Conservation (phyloP, 1,284 basidiomycete species). For the Irpex sp. region DNA sequence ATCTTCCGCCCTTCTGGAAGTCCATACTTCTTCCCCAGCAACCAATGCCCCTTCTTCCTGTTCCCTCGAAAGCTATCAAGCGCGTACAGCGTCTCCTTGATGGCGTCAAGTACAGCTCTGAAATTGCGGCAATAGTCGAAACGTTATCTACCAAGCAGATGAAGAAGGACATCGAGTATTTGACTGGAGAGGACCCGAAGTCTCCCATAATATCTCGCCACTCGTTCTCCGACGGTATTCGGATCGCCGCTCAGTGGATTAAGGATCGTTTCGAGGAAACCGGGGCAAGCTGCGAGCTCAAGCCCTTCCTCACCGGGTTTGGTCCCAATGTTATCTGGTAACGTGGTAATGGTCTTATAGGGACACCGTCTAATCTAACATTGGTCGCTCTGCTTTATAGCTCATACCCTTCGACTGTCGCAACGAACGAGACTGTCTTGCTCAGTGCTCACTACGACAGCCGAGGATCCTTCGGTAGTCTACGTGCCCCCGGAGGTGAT, state of each 20-base stretch:
- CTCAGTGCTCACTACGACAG: slow-evolving; percentile 85
- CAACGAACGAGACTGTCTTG: slow-evolving; percentile 60
- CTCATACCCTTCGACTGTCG: slow-evolving; percentile 46
- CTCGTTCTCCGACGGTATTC: slow-evolving; percentile 70
- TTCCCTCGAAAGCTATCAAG: slow-evolving; percentile 45
- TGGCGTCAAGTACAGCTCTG: slow-evolving; percentile 53
- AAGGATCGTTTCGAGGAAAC: slow-evolving; percentile 65
- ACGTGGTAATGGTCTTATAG: slow-evolving; percentile 12
- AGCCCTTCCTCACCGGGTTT: slow-evolving; percentile 66
- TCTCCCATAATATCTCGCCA: slow-evolving; percentile 72
- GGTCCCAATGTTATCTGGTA: slow-evolving; percentile 85
- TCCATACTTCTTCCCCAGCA: slow-evolving; percentile 22
- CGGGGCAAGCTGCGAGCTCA: slow-evolving; percentile 70
- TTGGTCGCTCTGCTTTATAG: slow-evolving; percentile 29
- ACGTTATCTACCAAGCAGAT: slow-evolving; percentile 63
- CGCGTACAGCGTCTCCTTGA: slow-evolving; percentile 47
- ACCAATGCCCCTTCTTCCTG: slow-evolving; percentile 47
- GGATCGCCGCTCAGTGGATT: slow-evolving; percentile 73
- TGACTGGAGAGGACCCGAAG: slow-evolving; percentile 74
- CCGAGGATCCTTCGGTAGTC: slow-evolving; percentile 78
- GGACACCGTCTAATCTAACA: not conserved
- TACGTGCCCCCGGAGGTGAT: slow-evolving; percentile 70
- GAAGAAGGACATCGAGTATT: slow-evolving; percentile 67
- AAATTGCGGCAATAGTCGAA: slow-evolving; percentile 58
- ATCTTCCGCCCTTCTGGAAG: slow-evolving; percentile 25